Percentiles rank a stretch among this genome's conserved stretches.
Conservation (phyloP, 75 land plant species). For the Cryptomeria japonica region DNA sequence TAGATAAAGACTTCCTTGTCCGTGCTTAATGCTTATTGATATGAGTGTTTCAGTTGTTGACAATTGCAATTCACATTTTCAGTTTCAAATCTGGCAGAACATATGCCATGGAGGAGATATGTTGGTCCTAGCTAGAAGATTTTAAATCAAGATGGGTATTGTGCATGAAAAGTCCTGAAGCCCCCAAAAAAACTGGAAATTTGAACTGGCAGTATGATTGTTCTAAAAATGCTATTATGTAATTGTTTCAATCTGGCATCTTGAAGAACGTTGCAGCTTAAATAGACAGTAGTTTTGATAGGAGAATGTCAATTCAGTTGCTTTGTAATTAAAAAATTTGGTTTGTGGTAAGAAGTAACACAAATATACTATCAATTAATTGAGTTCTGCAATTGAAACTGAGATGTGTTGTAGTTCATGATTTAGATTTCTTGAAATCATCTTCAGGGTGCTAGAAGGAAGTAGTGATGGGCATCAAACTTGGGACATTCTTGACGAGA, state of each 20-base stretch:
- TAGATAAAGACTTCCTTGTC: too few species aligned
- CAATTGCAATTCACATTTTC: not conserved
- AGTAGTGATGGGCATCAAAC: constrained; percentile 69
- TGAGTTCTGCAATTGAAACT: not conserved
- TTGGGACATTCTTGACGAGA: constrained; percentile 70
- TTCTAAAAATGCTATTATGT: not conserved
- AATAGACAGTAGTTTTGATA: not conserved
- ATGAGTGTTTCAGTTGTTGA: too few species aligned
- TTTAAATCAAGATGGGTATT: not conserved
- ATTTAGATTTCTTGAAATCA: not conserved
- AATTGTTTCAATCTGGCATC: not conserved
- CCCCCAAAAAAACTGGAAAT: not conserved
- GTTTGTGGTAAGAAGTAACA: not conserved
- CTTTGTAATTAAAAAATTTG: not conserved
- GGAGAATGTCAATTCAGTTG: not conserved
- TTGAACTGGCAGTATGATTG: not conserved
- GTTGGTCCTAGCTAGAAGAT: not conserved
- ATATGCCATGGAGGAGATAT: not conserved
- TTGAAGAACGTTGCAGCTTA: not conserved
- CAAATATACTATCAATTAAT: not conserved
- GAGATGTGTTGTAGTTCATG: not conserved
- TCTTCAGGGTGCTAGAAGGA: constrained; percentile 77
- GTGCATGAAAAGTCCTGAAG: not conserved
- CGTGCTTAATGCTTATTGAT: too few species aligned
- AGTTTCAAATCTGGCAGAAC: not conserved